Percentiles rank a stretch among this genome's conserved stretches.
These are phyloP conservation scores for Amanita fuliginea DNA, from an alignment of 768 basidiomycete genomes.

Conservation along the genomic window DNA sequence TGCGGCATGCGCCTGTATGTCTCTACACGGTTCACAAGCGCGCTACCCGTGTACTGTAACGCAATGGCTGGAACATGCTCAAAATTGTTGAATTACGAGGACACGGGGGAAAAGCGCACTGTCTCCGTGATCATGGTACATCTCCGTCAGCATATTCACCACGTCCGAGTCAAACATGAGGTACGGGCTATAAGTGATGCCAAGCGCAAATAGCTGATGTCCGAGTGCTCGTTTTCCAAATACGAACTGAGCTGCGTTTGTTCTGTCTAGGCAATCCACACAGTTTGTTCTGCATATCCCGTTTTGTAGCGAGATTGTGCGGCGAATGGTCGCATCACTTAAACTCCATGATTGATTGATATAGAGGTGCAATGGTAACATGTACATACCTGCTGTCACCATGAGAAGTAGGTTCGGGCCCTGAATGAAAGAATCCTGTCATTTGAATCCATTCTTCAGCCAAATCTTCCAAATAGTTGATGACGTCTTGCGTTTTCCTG, in stretches of 20 bases:
- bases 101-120: constrained; percentile 37
- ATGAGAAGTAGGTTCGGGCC: constrained; percentile 71
- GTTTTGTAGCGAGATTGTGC: constrained; percentile 71
- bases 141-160: constrained; percentile 93
- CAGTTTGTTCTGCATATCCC: constrained; percentile 93
- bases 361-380: neutral
- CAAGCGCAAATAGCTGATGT: constrained; percentile 91
- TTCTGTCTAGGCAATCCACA: constrained; percentile 93
- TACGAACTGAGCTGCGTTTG: constrained; percentile 94
- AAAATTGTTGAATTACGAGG: neutral
- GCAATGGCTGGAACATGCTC: constrained; percentile 58
- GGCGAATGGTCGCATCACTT: constrained; percentile 40
- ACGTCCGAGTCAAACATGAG: constrained; percentile 90
- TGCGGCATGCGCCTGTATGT: constrained; percentile 93
- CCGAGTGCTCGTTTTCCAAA: constrained; percentile 92
- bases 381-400: constrained; percentile 27
- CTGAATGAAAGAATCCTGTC: constrained; percentile 94
- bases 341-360: constrained; percentile 8
- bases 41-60: constrained; percentile 93
- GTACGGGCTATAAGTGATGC: constrained; percentile 76
- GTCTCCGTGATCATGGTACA: constrained; percentile 97
- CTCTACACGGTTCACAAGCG: constrained; percentile 91
- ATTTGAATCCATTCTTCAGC: constrained; percentile 88
- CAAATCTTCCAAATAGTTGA: constrained; percentile 87
- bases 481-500: constrained; percentile 93